Evolutionary conservation across 192 early-diverging fungal species (phyloP), one percentile per base, ranked within the genome.

Genomic region (Neocallimastix lanati): DNA sequence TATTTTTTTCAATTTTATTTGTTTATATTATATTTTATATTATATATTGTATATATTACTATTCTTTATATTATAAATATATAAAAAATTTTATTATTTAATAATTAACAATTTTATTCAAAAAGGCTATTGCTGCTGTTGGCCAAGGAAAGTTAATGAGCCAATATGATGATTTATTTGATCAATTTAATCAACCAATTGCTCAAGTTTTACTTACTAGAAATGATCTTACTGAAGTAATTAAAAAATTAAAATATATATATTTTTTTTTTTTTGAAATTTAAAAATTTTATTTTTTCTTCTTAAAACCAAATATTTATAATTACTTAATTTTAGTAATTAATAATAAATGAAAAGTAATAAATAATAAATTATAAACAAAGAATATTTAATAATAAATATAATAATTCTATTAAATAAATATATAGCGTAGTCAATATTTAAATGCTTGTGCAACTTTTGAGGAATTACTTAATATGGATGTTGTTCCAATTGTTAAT

Each of bases 91-190:
- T n/a, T n/a, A n/a, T n/a, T n/a, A n/a, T n/a, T n/a, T n/a, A n/a
- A n/a, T n/a, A n/a, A n/a, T n/a, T n/a, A n/a, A n/a, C n/a, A n/a
- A 67, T 13, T 21, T 4, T 13, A 21, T 21, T 50, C 15, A 15
- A 29, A 14, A 79, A 97, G 93, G 96, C 97, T n/a, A 91, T 96
- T 58, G 98, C 98, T 25, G 98, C 96, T 15, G 93, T 99, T 35
- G 98, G 98, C 25, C 98, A 99, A 85, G 96, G 95, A 76, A 88
- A 95, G 28, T 87, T 99, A 83, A 99, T 99, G 95, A 94, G 95
- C 30, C 86, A 98, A 76, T 99, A 96, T 82, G 96, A 98, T 84
- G 90, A 94, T 81, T 86, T 99, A 36, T 99, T 99, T 90, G 92
- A 91, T 25, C 93, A 95, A 82, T 93, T 96, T 79, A 91, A 92